Evolutionary conservation across 345 rosid species (phyloP).

Genomic region (Diplotaxis tenuifolia): DNA sequence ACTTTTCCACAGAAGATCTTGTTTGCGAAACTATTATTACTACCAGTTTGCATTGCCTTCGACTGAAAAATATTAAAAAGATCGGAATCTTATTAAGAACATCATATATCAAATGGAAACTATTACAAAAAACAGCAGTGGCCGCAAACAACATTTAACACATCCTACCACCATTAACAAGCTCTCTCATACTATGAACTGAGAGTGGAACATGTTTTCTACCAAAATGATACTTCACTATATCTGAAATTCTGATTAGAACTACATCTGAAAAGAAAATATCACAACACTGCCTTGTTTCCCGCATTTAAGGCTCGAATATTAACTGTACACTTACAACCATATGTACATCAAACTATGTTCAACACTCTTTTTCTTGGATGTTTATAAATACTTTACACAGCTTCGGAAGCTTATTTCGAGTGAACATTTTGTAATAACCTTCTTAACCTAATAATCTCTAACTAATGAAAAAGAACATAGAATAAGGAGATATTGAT

Average conservation of each 20-base stretch:
- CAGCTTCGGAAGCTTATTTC: neutral
- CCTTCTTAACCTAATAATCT: neutral
- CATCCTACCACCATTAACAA: neutral
- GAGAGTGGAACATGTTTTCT: slow-evolving; percentile 1
- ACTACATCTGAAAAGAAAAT: slow-evolving; percentile 1
- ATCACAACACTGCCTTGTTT: neutral
- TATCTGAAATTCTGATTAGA: neutral
- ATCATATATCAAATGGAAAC: slow-evolving; percentile 2
- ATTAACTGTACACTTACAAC: neutral
- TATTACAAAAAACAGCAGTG: neutral
- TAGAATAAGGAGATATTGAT: neutral
- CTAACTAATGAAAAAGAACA: neutral
- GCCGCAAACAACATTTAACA: neutral
- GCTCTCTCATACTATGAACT: slow-evolving; percentile 10
- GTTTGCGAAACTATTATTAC: slow-evolving; percentile 41
- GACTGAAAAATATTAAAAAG: slow-evolving; percentile 46
- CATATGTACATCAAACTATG: neutral
- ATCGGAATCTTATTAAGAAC: neutral
- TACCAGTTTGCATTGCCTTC: slow-evolving; percentile 48
- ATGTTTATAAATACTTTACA: neutral
- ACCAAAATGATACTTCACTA: neutral
- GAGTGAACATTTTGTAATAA: neutral
- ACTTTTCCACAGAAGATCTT: slow-evolving; percentile 54
- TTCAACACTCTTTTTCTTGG: neutral
- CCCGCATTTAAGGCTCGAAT: neutral